These are phyloP conservation scores for Dillenia turbinata DNA, from an alignment of 164 flowering plant species.

Conservation along the genomic window DNA sequence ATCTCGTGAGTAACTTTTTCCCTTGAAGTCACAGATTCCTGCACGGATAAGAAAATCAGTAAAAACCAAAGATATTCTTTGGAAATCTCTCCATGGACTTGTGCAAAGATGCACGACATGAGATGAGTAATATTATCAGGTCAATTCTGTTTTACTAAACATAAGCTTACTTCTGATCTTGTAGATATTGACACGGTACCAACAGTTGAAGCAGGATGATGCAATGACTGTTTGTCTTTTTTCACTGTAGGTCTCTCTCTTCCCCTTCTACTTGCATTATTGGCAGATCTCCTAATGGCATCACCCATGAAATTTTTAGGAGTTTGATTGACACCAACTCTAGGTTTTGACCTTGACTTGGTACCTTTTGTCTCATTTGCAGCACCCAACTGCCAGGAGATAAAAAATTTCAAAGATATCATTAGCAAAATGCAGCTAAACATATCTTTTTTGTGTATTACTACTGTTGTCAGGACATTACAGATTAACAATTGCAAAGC, in stretches of 20 bases:
- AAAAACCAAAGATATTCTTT: neutral
- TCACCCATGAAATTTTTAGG: constrained; percentile 15
- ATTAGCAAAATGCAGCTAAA: neutral
- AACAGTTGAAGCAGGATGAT: constrained; percentile 12
- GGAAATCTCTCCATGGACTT: no score
- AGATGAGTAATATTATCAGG: neutral
- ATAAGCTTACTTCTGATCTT: constrained; percentile 31
- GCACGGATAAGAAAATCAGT: constrained; percentile 6
- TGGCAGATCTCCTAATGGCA: constrained; percentile 24
- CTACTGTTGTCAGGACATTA: no score
- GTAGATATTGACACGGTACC: constrained; percentile 11
- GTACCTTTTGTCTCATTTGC: constrained; percentile 16
- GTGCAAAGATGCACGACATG: neutral
- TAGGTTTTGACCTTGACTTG: constrained; percentile 21
- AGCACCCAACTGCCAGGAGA: neutral
- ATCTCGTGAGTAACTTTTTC: constrained; percentile 25
- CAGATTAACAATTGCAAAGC: no score
- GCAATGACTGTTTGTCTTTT: constrained; percentile 24
- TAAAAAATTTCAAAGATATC: neutral
- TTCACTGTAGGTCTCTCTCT: constrained; percentile 23
- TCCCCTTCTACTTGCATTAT: constrained; percentile 24
- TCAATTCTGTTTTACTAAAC: neutral
- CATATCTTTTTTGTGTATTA: neutral
- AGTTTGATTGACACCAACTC: constrained; percentile 10
- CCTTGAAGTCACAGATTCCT: constrained; percentile 31